Base-by-base conservation (phyloP, 257 asterid species). In the Jacaranda copaia region DNA sequence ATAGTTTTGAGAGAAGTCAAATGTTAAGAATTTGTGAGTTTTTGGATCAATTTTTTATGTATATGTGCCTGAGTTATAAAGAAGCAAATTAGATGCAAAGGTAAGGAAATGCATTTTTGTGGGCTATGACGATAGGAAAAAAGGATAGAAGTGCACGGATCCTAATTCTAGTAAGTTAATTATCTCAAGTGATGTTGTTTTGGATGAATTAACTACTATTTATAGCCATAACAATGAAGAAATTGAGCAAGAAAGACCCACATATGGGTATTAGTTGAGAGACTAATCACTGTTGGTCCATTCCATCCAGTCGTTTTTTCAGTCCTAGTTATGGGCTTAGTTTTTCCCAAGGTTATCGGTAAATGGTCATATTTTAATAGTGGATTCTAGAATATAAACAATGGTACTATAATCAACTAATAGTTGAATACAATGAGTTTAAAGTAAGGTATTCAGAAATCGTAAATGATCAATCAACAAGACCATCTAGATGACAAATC, bases 11-110 rank as follows among this genome's bases (percentile, higher is more conserved):
- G 7, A 61, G 49, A 74, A 62, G 25, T 63, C 53, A 1, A 32
- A 36, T 62, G 79, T 74, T 40, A 61, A 61, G 2, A 63, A 62
- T 61, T 4, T 74, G 13, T 40, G 45, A 11, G 69, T 43, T 2
- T 72, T 72, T 43, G 45, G 68, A 11, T 42, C 58, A 12, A 38
- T 58, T 25, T 57, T 40, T 5, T 58, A 58, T 58, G 40, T 58
- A 2, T 3, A 58, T 20, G 40, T 58, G 0, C n/a, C 14, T 3
- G 35, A 58, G 5, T 19, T 40, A 1, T 5, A 56, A 20, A 12
- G 67, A 12, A 61, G 43, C 19, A 61, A 32, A 35, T 14, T 61
- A 3, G 67, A 61, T 12, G 9, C 45, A 11, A 61, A 11, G n/a
- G 67, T 19, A 61, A 61, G n/a, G 1, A 61, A 61, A 6, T 61